Evolutionary conservation across 73 alveolate genomes (phyloP), one percentile per base, ranked within the genome.

Genomic region (Paramecium caudatum): DNA sequence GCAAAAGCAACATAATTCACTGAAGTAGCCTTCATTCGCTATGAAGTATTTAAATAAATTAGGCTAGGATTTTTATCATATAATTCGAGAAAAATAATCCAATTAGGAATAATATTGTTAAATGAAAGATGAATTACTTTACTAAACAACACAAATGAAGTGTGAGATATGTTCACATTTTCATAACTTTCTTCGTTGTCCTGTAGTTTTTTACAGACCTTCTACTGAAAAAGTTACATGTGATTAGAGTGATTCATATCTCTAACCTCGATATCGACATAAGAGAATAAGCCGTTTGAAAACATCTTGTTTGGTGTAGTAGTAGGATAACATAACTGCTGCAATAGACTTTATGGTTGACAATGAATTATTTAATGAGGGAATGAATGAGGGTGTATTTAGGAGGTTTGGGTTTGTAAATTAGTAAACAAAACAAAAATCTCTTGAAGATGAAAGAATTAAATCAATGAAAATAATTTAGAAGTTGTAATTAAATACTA

Each of bases 61-160:
- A 0, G n/a, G n/a, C n/a, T n/a, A n/a, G n/a, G 80, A 55, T 4
- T 55, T 55, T 23, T 27, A 19, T 27, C 3, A 0, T 19, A 23
- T 55, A 19, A 17, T 55, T 4, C 23, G 3, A 55, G 41, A 55
- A 55, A 6, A 55, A 23, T 10, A 55, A 55, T 55, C 80, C 30
- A 19, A 55, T 65, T 10, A 65, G 17, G 83, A 65, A 65, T 30
- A 65, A 65, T 65, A 65, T 32, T 65, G 50, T 33, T 65, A 33
- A 65, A 65, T 65, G 27, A 65, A 65, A 21, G 83, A 65, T 65
- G 30, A 65, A 65, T 65, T 65, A 33, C 49, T 65, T n/a, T 65
- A 65, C 34, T 12, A 65, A 36, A 30, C 30, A 3, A 6, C 16
- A 30, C 4, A 30, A 65, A 10, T 41, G 6, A 7, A 41, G 10